Conservation (phyloP, 768 basidiomycete genomes). For the Termitomyces heimii region DNA sequence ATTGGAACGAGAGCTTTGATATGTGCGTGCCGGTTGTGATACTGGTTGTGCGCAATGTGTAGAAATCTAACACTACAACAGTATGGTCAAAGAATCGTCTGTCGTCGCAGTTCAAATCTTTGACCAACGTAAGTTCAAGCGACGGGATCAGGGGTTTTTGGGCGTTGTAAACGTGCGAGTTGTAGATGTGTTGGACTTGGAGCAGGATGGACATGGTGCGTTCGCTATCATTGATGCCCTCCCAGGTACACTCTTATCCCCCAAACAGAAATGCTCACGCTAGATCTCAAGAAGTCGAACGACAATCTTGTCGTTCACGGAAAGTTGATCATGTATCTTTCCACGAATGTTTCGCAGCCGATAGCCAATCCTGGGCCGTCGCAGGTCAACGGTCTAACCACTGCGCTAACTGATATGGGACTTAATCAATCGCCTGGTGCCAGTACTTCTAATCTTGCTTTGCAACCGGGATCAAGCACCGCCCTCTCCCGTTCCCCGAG, state of each 20-base stretch:
- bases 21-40: constrained; percentile 50
- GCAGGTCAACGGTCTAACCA: constrained; percentile 52
- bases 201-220: constrained; percentile 89
- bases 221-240: constrained; percentile 2
- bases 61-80: constrained; percentile 23
- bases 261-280: constrained; percentile 83
- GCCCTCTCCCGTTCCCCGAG: constrained; percentile 59
- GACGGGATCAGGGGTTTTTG: constrained; percentile 95
- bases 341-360: constrained; percentile 82
- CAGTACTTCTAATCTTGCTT: constrained; percentile 47
- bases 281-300: constrained; percentile 98
- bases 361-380: constrained; percentile 83
- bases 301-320: constrained; percentile 98
- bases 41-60: neutral
- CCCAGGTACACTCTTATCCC: constrained; percentile 4
- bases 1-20: constrained; percentile 98
- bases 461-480: constrained; percentile 32
- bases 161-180: constrained; percentile 96
- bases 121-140: constrained; percentile 98
- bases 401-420: constrained; percentile 55
- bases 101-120: constrained; percentile 98
- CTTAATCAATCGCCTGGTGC: constrained; percentile 55
- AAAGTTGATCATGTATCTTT: constrained; percentile 94
- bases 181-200: constrained; percentile 85
- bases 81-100: constrained; percentile 95